phyloP scores from a whole-genome alignment of 2,329 filamentous ascomycete species.

The Colletotrichum gigasporum region DNA sequence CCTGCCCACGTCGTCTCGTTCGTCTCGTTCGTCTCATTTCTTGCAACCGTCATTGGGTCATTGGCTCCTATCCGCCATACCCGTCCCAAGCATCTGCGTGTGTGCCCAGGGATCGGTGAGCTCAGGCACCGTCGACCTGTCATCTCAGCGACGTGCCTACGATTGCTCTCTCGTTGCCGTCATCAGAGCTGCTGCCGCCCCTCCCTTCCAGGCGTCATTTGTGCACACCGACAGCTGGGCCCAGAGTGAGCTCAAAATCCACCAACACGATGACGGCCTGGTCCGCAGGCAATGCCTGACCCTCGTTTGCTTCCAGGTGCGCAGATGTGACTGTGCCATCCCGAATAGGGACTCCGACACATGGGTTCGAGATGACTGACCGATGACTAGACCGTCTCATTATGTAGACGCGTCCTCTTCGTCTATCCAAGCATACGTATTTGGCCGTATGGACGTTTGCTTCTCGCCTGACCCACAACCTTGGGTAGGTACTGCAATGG shows the following conservation, averaged over 20 bases:
- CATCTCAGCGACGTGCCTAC: slow-evolving; percentile 1
- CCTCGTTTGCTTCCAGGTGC: slow-evolving; percentile 10
- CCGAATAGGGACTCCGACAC: slow-evolving; percentile 38
- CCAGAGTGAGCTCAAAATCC: neutral
- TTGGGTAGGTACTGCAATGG: neutral
- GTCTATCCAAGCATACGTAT: neutral
- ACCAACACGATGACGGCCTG: slow-evolving; percentile 21
- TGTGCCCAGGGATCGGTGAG: slow-evolving; percentile 23
- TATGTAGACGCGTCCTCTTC: neutral
- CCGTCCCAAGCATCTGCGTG: slow-evolving; percentile 10
- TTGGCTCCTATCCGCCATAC: neutral
- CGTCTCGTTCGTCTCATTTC: slow-evolving; percentile 9
- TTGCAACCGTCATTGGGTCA: slow-evolving; percentile 14
- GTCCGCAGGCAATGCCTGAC: neutral
- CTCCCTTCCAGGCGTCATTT: neutral
- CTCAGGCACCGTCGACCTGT: slow-evolving; percentile 19
- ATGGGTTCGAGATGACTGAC: slow-evolving; percentile 34
- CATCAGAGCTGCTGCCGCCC: slow-evolving; percentile 7
- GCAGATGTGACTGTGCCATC: slow-evolving; percentile 42
- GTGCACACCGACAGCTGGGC: neutral
- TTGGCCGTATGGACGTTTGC: neutral
- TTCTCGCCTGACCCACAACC: neutral
- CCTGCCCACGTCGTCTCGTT: slow-evolving; percentile 4
- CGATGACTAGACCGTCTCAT: neutral
- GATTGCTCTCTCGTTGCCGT: neutral